Evolutionary conservation across 148 eudicot genomes (phyloP).

Genomic region (Talinum fruticosum): DNA sequence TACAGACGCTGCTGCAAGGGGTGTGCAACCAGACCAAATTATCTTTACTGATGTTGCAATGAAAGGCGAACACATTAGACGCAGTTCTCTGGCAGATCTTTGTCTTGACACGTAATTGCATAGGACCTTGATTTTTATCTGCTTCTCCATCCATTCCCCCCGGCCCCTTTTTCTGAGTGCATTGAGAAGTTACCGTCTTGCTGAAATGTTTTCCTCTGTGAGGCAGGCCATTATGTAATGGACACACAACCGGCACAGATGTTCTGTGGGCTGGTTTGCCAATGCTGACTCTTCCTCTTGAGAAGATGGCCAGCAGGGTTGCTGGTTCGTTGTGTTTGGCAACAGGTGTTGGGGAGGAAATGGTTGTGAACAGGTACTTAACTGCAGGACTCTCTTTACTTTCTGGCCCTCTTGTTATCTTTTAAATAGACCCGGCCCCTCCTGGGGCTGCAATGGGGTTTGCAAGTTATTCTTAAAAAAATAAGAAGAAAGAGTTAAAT

Average conservation of each 20-base stretch:
- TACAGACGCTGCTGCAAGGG: slow-evolving; percentile 92
- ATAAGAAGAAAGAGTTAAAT: too few species aligned
- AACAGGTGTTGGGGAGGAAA: slow-evolving; percentile 88
- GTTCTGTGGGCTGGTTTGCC: slow-evolving; percentile 98
- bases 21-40: slow-evolving; percentile 89
- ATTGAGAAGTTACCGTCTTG: slow-evolving; percentile 1
- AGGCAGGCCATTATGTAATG: slow-evolving; percentile 89
- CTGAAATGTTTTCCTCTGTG: slow-evolving; percentile 13
- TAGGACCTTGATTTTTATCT: background rate
- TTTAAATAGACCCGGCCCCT: background rate
- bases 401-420: background rate
- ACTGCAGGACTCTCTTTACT: background rate
- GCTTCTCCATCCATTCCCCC: too few species aligned
- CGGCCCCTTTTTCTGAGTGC: background rate
- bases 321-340: slow-evolving; percentile 95
- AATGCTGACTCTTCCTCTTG: slow-evolving; percentile 85
- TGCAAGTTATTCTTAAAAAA: too few species aligned
- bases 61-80: slow-evolving; percentile 90
- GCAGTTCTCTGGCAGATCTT: slow-evolving; percentile 89
- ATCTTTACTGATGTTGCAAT: slow-evolving; percentile 98
- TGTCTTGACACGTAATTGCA: slow-evolving; percentile 82
- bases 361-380: slow-evolving; percentile 73
- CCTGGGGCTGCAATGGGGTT: background rate
- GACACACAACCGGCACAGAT: slow-evolving; percentile 98
- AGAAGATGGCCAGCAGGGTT: slow-evolving; percentile 97